Evolutionary conservation across 176 grass and related monocot genomes (phyloP), one percentile per base, ranked within the genome.

Genomic region (Alloteropsis semialata): DNA sequence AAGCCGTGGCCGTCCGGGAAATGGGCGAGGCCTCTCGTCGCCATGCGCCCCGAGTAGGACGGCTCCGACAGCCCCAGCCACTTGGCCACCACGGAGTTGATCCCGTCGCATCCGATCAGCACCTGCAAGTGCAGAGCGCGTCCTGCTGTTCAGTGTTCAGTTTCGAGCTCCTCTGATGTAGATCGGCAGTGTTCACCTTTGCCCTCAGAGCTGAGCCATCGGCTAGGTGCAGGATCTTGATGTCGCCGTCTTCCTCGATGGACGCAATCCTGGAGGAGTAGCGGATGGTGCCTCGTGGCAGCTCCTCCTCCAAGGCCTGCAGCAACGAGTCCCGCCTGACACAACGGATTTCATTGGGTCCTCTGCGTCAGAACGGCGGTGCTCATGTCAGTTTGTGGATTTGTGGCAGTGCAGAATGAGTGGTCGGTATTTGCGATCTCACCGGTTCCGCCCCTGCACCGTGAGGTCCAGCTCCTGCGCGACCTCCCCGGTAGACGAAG

Each of bases 201-300:
- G 92, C 78, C 75, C 72, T 87, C 27, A 91, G 38, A 34, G 57
- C 34, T 13, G 86, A 84, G 10, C 90, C 90, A 68, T 98, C 90
- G 5, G 88, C 86, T 1, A 95, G 76, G 32, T 98, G 92, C 5
- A 98, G 21, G 53, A 90, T 37, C 78, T 91, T 98, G 50, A 53
- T 39, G 19, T 41, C 30, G 32, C 65, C 76, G 3, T 75, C 72
- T 15, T 93, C 88, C 19, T 95, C 44, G 33, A 98, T 88, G n/a
- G 65, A 69, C 27, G 86, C 81, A 19, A 98, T 76, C 78, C 86
- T 95, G 27, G 88, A 94, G 69, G 95, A 98, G 81, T 81, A 98
- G 61, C 90, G 91, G 80, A 98, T 82, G 33, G 84, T 86, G 81
- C 61, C 88, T 44, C 14, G 1, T 10, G 95, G 95, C 64, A 97